Evolutionary conservation across 306 rosid species (phyloP), one percentile per base, ranked within the genome.

Genomic region (Vigna reflexopilosa): DNA sequence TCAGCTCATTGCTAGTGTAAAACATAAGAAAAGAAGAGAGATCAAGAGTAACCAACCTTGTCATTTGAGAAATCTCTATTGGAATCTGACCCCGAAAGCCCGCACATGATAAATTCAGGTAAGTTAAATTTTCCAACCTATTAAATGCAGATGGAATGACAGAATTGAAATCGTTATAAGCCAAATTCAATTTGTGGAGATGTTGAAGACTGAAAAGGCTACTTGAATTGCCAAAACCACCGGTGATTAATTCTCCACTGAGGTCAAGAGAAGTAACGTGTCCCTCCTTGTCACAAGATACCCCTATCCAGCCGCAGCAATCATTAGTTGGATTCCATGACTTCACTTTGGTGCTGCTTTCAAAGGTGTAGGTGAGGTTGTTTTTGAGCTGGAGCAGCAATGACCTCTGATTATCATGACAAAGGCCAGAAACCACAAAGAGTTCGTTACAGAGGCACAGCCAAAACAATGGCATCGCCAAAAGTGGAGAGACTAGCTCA

Each of bases 221-320:
- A n/a, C n/a, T n/a, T n/a, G 84, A 54, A 30, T 52, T 50, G 64
- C 49, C 76, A 47, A 86, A 56, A 16, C 82, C 84, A 4, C 81
- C 88, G 13, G 30, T 10, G 52, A 87, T 81, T 9, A 34, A 59
- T 71, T 87, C 84, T 12, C 13, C 64, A 72, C 84, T 75, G 38
- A 84, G 59, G 63, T 87, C 86, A 67, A 84, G 84, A 16, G 78
- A 76, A 72, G 3, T 17, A 63, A 86, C 83, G 67, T 8, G 34
- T 6, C 85, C 89, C 1, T 54, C 3, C 0, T 5, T 9, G 12
- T 82, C 73, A 67, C 90, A 90, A 3, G 24, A 5, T 13, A 92
- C 85, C 44, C 94, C 94, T 1, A 1, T 22, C 97, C 94, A 90
- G 14, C 34, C 4, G 52, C 94, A 86, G 48, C 85, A 87, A 74